Evolutionary conservation across 1,139 yeast genomes (phyloP).

Genomic region (Saccharomyces hybrid): DNA sequence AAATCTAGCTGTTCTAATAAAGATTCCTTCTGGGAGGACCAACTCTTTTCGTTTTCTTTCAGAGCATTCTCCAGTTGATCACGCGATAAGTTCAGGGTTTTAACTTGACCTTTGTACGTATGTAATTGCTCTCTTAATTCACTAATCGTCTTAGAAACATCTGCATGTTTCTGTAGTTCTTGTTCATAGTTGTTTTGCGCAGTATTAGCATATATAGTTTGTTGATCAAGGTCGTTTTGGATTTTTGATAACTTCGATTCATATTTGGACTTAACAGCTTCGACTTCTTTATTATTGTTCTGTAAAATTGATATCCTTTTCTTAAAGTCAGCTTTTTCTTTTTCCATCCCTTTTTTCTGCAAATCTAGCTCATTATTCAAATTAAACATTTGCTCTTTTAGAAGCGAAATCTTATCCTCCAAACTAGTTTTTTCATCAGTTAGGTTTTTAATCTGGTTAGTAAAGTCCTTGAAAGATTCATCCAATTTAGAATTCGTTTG

Average conservation of each 20-base stretch:
- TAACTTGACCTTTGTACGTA: slow-evolving; percentile 34
- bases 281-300: slow-evolving; percentile 20
- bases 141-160: slow-evolving; percentile 41
- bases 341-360: slow-evolving; percentile 14
- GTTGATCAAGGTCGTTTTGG: slow-evolving; percentile 44
- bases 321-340: slow-evolving; percentile 17
- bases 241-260: slow-evolving; percentile 34
- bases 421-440: slow-evolving; percentile 34
- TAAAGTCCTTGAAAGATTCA: slow-evolving; percentile 34
- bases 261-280: slow-evolving; percentile 33
- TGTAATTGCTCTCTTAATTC: slow-evolving; percentile 39
- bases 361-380: slow-evolving; percentile 28
- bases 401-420: slow-evolving; percentile 31
- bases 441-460: slow-evolving; percentile 29
- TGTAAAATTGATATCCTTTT: slow-evolving; percentile 19
- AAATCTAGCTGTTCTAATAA: slow-evolving; percentile 48
- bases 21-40: slow-evolving; percentile 38
- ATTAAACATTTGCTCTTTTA: slow-evolving; percentile 33
- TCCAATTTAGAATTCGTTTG: slow-evolving; percentile 39
- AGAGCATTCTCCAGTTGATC: slow-evolving; percentile 31
- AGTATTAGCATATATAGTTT: slow-evolving; percentile 42
- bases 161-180: slow-evolving; percentile 51
- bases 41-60: slow-evolving; percentile 35
- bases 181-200: slow-evolving; percentile 51
- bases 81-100: slow-evolving; percentile 32